Evolutionary conservation across 768 basidiomycete genomes (phyloP), one percentile per base, ranked within the genome.

Genomic region (Rhizopogon vesiculosus): DNA sequence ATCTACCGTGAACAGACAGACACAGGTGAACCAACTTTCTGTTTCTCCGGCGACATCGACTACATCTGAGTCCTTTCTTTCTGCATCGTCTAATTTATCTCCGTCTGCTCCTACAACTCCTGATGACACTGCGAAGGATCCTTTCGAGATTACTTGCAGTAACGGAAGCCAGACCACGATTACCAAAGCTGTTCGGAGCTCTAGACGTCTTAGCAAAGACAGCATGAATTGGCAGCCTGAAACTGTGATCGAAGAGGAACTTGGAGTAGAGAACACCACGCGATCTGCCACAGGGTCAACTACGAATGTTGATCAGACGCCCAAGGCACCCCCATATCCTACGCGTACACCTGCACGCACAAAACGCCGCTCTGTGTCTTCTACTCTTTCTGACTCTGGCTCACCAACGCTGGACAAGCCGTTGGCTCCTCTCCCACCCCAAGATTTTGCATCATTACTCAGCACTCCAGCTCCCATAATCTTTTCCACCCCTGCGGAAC

Each of bases 311-410:
- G 28, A 42, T 56, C 56, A 46, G 13, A 46, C 60, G 16, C 29
- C 59, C 16, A 64, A 59, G 51, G 64, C 76, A 13, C 81, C 91
- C 28, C 85, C 87, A 29, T 74, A 82, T 60, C 85, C 92, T 4
- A 74, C 85, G 22, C 89, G 95, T 10, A 99, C 96, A 0, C 96
- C 96, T 4, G 93, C 87, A 3, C 84, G 95, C 10, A 98, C 96
- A 2, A 99, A 99, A 68, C 87, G 96, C 4, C 89, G 96, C 22
- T 97, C 94, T 2, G 88, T 98, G 5, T 96, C 94, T 1, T 96
- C 93, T 2, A 87, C 85, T 7, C 74, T 93, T 57, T 89, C 89
- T 33, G 84, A 87, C 50, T 75, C 79, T 9, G 74, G 74, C 9
- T 81, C 83, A 0, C 78, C 81, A 1, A 72, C 72, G 0, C 67